phyloP scores from a whole-genome alignment of 495 filamentous ascomycete genomes.

The Bacidia rubella region DNA sequence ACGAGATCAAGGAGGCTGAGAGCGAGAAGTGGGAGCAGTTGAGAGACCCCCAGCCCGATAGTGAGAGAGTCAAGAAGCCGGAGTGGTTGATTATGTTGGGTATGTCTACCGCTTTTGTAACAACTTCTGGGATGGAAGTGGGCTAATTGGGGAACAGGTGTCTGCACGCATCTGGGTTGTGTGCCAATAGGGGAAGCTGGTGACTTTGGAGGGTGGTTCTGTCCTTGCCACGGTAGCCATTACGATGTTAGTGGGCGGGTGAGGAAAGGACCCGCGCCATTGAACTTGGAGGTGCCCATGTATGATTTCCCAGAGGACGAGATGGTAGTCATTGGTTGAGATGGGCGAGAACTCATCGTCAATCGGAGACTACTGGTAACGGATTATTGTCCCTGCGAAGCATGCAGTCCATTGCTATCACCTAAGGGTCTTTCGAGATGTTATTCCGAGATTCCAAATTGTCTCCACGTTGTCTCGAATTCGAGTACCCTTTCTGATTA shows the following conservation, averaged over 20 bases:
- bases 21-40: slow-evolving; percentile 59
- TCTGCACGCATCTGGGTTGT: slow-evolving; percentile 98
- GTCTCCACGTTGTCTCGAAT: no score
- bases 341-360: background rate
- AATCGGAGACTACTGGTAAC: no score
- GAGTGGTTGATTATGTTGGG: slow-evolving; percentile 99
- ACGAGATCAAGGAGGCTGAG: slow-evolving; percentile 78
- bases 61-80: slow-evolving; percentile 89
- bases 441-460: no score
- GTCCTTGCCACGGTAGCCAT: slow-evolving; percentile 98
- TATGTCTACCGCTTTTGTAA: slow-evolving; percentile 34
- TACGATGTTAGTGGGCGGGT: slow-evolving; percentile 98
- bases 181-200: slow-evolving; percentile 98
- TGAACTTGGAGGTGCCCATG: slow-evolving; percentile 88
- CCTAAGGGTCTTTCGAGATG: no score
- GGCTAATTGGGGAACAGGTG: slow-evolving; percentile 38
- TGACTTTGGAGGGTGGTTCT: slow-evolving; percentile 99
- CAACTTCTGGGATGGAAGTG: background rate
- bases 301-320: slow-evolving; percentile 80
- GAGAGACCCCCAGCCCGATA: slow-evolving; percentile 82
- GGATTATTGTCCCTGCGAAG: no score
- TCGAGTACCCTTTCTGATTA: no score
- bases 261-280: slow-evolving; percentile 86
- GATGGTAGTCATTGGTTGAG: slow-evolving; percentile 64
- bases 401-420: no score